These are phyloP conservation scores for Aleurites moluccanus DNA, from an alignment of 441 rosid genomes.

Conservation along the genomic window DNA sequence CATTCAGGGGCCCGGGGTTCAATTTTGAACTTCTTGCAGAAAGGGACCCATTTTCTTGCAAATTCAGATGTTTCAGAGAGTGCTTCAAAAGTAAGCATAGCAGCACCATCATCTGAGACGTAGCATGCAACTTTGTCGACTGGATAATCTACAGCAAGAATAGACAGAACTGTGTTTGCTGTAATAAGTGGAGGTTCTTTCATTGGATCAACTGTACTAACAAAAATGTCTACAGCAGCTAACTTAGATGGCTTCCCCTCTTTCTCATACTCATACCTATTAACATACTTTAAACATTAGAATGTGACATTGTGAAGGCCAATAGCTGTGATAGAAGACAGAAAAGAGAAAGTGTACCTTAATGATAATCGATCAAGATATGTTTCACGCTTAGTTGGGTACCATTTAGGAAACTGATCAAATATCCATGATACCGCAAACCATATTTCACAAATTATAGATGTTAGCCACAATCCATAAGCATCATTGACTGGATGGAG, in stretches of 20 bases:
- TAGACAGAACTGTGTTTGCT: conserved; percentile 95
- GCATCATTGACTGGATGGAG: conserved; percentile 88
- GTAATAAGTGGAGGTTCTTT: conserved; percentile 98
- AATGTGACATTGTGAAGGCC: neutral
- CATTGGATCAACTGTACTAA: conserved; percentile 95
- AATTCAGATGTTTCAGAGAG: conserved; percentile 95
- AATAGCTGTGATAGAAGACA: neutral
- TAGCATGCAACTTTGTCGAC: conserved; percentile 91
- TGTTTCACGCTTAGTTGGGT: conserved; percentile 83
- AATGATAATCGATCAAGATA: conserved; percentile 89
- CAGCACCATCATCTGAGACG: conserved; percentile 98
- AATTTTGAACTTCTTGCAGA: conserved; percentile 76
- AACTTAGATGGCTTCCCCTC: conserved; percentile 82
- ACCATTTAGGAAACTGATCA: conserved; percentile 98
- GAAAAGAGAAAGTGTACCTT: conserved; percentile 40
- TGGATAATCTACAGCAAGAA: conserved; percentile 95
- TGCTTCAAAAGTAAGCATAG: conserved; percentile 98
- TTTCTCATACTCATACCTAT: conserved; percentile 88
- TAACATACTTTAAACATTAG: neutral
- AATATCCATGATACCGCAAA: conserved; percentile 95
- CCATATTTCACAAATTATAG: conserved; percentile 97
- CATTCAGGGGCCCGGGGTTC: conserved; percentile 99
- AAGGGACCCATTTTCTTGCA: conserved; percentile 97
- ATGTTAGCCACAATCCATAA: conserved; percentile 83
- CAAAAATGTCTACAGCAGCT: conserved; percentile 73